A percentile compares a stretch with the other conserved stretches of the same genome.
These are phyloP conservation scores for Talaromyces sp. DNA, from an alignment of 2,329 filamentous ascomycete species.

Conservation along the genomic window DNA sequence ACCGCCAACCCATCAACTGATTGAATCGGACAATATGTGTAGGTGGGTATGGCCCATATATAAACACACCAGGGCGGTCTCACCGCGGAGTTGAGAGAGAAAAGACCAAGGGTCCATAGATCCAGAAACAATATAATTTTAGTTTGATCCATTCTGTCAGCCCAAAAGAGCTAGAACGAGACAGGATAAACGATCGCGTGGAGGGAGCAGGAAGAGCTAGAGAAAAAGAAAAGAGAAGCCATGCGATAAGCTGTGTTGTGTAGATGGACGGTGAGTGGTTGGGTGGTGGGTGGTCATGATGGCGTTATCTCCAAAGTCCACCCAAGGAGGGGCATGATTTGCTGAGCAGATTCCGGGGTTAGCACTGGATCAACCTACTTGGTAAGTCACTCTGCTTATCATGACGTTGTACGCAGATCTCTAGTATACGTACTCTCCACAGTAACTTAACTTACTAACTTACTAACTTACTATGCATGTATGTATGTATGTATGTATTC, in stretches of 20 bases:
- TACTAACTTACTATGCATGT: too few species aligned
- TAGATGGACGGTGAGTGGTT: background rate
- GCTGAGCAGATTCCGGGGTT: slow-evolving; percentile 2
- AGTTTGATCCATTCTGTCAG: background rate
- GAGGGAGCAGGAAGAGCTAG: background rate
- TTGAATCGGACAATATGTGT: background rate
- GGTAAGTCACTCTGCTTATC: slow-evolving; percentile 3
- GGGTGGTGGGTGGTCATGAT: background rate
- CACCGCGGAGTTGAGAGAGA: background rate
- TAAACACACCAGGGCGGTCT: background rate
- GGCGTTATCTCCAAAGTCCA: slow-evolving; percentile 2
- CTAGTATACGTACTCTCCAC: background rate
- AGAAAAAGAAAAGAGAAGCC: background rate
- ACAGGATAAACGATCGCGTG: background rate
- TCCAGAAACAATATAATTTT: background rate
- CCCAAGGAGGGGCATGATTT: background rate
- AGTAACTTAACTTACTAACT: too few species aligned
- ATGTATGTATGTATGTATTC: too few species aligned
- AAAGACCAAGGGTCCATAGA: background rate
- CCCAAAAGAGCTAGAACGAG: background rate
- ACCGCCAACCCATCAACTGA: background rate
- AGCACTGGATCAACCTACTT: background rate
- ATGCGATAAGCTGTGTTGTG: background rate
- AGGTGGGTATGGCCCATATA: background rate
- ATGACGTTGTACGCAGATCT: slow-evolving; percentile 13